Base-by-base conservation (phyloP, 768 basidiomycete species). In the Termitomyces sp. region DNA sequence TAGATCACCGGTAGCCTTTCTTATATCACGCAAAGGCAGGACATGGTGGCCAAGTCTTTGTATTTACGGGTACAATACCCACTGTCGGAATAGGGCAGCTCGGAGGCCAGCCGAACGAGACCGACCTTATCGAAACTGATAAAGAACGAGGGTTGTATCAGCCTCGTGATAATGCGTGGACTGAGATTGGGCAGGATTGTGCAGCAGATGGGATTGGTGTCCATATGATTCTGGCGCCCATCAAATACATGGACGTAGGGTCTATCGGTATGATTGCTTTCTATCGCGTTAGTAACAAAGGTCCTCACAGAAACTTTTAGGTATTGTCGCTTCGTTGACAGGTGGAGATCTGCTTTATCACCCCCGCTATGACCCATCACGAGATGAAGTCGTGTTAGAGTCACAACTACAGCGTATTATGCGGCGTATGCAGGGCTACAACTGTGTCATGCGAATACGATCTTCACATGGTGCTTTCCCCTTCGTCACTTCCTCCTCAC, bases 271-370 rank as follows among this genome's bases (percentile, higher is more conserved):
- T 37, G 81, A 67, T 55, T 16, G 15, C 2, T 48, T 13, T 42
- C 30, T 42, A 54, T 54, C 3, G 27, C 12, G 6, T 3, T 11
- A 31, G 39, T 18, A 39, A 1, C n/a, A 39, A 15, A 54, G 30
- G 15, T 18, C 12, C n/a, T 41, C 39, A 41, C 41, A 5, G 66
- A 49, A 62, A 53, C 49, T 36, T 16, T n/a, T 39, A 87, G 90
- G 89, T 45, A 72, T 79, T 4, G 79, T 95, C 6, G 69, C 89
- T 0, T 85, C 85, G 0, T 69, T 85, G 12, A 93, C 93, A 7
- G 97, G 97, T 15, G 97, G 97, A 20, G 93, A 95, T 58, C 66
- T 96, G 1, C 95, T 89, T 73, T 96, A 88, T 76, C 90, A 95
- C 67, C 97, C 96, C 9, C 82, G 91, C n/a, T 99, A 93, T 69